phyloP scores from a whole-genome alignment of 192 early-diverging fungal species.

The Piromyces sp. region DNA sequence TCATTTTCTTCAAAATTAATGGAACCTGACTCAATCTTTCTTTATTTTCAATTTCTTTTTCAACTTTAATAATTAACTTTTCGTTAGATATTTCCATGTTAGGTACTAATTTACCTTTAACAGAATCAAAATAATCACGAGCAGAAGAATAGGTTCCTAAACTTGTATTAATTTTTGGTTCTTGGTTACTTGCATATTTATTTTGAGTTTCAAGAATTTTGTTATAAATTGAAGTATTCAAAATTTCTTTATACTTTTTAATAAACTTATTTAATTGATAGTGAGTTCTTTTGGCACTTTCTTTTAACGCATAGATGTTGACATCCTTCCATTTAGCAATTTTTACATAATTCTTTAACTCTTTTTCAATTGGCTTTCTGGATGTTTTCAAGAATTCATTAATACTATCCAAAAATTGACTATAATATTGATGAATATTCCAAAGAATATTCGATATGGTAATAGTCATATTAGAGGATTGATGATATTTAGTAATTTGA shows the following conservation, averaged over 20 bases:
- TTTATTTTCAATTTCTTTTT: slow-evolving; percentile 1
- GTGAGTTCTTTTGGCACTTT: slow-evolving; percentile 82
- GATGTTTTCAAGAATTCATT: slow-evolving; percentile 30
- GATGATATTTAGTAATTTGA: background rate
- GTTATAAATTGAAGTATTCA: slow-evolving; percentile 43
- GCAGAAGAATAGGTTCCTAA: background rate
- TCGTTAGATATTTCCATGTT: background rate
- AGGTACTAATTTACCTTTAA: background rate
- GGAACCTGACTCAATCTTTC: background rate
- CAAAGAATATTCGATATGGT: slow-evolving; percentile 20
- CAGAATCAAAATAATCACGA: background rate
- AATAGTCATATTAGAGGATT: background rate
- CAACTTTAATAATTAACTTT: background rate
- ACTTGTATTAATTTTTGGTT: background rate
- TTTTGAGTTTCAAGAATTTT: background rate
- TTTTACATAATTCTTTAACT: slow-evolving; percentile 81
- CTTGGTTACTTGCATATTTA: background rate
- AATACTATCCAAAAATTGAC: slow-evolving; percentile 46
- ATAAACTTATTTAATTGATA: slow-evolving; percentile 79
- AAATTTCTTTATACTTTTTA: slow-evolving; percentile 59
- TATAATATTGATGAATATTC: slow-evolving; percentile 68
- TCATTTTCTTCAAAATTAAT: slow-evolving; percentile 3
- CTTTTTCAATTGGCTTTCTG: slow-evolving; percentile 63
- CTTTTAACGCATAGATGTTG: slow-evolving; percentile 75
- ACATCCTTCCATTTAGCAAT: slow-evolving; percentile 95